Evolutionary conservation across 129 eudicot genomes (phyloP).

Genomic region (Saposhnikovia divaricata): DNA sequence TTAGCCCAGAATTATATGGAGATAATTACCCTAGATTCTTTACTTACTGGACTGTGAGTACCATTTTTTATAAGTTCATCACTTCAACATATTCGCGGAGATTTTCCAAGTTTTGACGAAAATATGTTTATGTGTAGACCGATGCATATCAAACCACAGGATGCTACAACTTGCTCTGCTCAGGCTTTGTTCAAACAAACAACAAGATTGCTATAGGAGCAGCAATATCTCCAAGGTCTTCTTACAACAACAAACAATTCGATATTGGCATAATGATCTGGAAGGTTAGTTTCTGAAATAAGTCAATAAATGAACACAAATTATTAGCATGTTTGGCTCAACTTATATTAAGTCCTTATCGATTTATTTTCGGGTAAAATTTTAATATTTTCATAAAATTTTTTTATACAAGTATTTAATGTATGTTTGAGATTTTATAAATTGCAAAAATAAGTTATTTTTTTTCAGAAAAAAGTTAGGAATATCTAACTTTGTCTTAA

Average conservation of each 20-base stretch:
- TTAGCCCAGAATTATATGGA: conserved; percentile 86
- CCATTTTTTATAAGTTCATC: too few species aligned
- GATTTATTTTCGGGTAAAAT: too few species aligned
- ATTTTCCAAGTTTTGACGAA: not conserved
- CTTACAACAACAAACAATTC: conserved; percentile 58
- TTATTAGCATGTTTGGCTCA: too few species aligned
- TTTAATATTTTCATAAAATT: too few species aligned
- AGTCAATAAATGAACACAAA: not conserved
- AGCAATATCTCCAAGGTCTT: conserved; percentile 87
- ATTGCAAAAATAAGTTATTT: too few species aligned
- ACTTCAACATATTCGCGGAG: not conserved
- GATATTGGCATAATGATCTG: conserved; percentile 90
- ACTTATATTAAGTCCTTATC: too few species aligned
- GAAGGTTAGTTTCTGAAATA: conserved; percentile 46
- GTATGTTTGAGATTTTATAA: too few species aligned
- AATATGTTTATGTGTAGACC: conserved; percentile 29
- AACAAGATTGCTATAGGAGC: conserved; percentile 86
- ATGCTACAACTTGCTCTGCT: conserved; percentile 89
- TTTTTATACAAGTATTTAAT: too few species aligned
- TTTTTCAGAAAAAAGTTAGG: too few species aligned
- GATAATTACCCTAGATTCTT: conserved; percentile 91
- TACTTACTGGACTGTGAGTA: conserved; percentile 91
- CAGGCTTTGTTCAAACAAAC: conserved; percentile 93
- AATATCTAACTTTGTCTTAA: too few species aligned
- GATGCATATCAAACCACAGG: conserved; percentile 95